A percentile compares a stretch with the other conserved stretches of the same genome.
phyloP scores from a whole-genome alignment of 345 rosid genomes.

The Gynandropsis gynandra region DNA sequence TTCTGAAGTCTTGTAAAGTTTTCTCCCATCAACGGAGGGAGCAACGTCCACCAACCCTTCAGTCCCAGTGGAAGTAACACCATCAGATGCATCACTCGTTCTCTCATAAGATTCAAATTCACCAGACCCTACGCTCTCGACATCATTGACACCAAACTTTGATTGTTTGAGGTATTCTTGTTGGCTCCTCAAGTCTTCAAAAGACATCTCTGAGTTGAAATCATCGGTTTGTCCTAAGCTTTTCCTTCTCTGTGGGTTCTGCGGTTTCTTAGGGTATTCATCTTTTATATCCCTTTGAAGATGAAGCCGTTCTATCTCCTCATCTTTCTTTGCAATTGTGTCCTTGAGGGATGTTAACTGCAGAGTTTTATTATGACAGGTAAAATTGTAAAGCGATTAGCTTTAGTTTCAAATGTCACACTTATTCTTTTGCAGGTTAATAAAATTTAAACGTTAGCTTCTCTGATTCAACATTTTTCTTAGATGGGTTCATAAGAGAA shows the following conservation, averaged over 20 bases:
- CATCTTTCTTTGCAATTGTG: slow-evolving; percentile 68
- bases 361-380: background rate
- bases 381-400: background rate
- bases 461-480: too few species aligned
- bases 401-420: too few species aligned
- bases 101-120: slow-evolving; percentile 39
- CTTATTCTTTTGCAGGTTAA: too few species aligned
- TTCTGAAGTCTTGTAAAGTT: slow-evolving; percentile 27
- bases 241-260: slow-evolving; percentile 22
- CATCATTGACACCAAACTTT: slow-evolving; percentile 30
- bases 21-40: slow-evolving; percentile 15
- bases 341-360: slow-evolving; percentile 82
- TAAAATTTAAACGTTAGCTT: background rate
- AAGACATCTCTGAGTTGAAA: slow-evolving; percentile 24
- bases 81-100: slow-evolving; percentile 38
- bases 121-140: slow-evolving; percentile 21
- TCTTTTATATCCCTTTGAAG: slow-evolving; percentile 46
- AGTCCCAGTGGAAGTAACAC: slow-evolving; percentile 35
- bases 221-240: slow-evolving; percentile 33
- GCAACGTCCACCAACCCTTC: slow-evolving; percentile 33
- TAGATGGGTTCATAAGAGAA: slow-evolving; percentile 12
- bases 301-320: slow-evolving; percentile 76
- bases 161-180: slow-evolving; percentile 24
- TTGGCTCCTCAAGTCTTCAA: slow-evolving; percentile 18
- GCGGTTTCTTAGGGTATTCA: slow-evolving; percentile 24